Conservation (phyloP, 2,329 filamentous ascomycete genomes). For the Alternaria hordeiaustralica region DNA sequence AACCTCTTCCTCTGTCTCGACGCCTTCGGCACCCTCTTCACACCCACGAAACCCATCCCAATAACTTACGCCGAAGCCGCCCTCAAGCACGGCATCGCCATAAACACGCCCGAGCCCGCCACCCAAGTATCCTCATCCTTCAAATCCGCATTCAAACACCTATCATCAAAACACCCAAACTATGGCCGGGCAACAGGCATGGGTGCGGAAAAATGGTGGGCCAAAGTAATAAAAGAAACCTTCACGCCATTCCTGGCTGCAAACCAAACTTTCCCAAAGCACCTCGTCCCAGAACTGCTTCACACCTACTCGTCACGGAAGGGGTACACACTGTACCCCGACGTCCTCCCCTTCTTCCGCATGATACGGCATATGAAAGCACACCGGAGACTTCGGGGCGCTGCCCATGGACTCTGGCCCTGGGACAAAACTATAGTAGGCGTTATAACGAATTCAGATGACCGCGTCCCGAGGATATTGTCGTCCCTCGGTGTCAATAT, state of each 20-base stretch:
- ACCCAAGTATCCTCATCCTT: slow-evolving; percentile 40
- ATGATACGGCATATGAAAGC: slow-evolving; percentile 41
- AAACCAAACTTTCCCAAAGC: slow-evolving; percentile 50
- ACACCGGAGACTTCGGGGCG: background rate
- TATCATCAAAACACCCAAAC: slow-evolving; percentile 59
- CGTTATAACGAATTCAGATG: slow-evolving; percentile 69
- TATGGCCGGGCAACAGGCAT: slow-evolving; percentile 63
- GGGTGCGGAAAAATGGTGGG: slow-evolving; percentile 65
- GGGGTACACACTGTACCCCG: slow-evolving; percentile 59
- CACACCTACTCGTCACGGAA: slow-evolving; percentile 60
- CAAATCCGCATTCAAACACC: slow-evolving; percentile 57
- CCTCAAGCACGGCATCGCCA: slow-evolving; percentile 56
- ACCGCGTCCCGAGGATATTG: slow-evolving; percentile 63
- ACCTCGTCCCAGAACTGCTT: slow-evolving; percentile 58
- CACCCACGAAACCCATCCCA: slow-evolving; percentile 58
- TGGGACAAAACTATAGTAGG: slow-evolving; percentile 58
- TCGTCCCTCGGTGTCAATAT: slow-evolving; percentile 61
- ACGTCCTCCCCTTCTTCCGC: slow-evolving; percentile 56
- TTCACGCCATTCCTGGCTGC: slow-evolving; percentile 36
- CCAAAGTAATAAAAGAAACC: slow-evolving; percentile 63
- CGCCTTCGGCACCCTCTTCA: slow-evolving; percentile 70
- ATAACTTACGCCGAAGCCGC: slow-evolving; percentile 63
- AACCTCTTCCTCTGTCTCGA: slow-evolving; percentile 68
- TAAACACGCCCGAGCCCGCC: slow-evolving; percentile 42
- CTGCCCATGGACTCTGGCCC: slow-evolving; percentile 28